Evolutionary conservation across 2,329 filamentous ascomycete species (phyloP).

Genomic region (Colletotrichum sp.): DNA sequence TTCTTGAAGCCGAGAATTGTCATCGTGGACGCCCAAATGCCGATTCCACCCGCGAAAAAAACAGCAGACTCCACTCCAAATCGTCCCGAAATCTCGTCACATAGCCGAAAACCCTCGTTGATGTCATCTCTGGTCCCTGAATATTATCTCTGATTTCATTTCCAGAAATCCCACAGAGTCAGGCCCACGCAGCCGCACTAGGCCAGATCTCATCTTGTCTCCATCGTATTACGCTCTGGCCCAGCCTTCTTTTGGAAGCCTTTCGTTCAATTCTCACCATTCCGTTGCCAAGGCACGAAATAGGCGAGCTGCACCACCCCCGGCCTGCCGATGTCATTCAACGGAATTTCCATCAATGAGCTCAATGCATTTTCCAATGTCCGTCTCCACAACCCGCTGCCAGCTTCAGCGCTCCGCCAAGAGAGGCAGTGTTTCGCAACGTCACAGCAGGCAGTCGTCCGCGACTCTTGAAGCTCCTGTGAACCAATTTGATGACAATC

Average conservation of each 20-base stretch:
- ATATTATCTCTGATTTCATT: not conserved
- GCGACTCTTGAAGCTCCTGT: not conserved
- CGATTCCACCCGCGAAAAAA: constrained; percentile 19
- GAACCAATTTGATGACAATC: not conserved
- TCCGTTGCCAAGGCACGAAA: not conserved
- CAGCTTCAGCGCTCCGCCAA: not conserved
- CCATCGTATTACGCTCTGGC: not conserved
- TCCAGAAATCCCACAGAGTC: not conserved
- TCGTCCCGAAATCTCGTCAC: constrained; percentile 11
- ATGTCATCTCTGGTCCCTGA: constrained; percentile 12
- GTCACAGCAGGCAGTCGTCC: not conserved
- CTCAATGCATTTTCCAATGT: constrained; percentile 5
- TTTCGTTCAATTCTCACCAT: not conserved
- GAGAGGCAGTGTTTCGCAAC: not conserved
- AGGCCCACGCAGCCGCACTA: not conserved
- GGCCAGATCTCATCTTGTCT: not conserved
- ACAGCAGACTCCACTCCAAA: constrained; percentile 6
- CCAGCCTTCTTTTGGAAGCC: not conserved
- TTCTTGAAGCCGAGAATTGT: not conserved
- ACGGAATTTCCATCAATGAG: constrained; percentile 12
- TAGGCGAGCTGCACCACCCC: not conserved
- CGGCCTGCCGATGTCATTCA: constrained; percentile 1
- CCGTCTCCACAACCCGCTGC: not conserved
- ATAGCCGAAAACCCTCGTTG: constrained; percentile 23
- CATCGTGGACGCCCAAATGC: not conserved